A percentile compares a stretch with the other conserved stretches of the same genome.
Conservation (phyloP, 345 rosid genomes). For the Orychophragmus violaceus region DNA sequence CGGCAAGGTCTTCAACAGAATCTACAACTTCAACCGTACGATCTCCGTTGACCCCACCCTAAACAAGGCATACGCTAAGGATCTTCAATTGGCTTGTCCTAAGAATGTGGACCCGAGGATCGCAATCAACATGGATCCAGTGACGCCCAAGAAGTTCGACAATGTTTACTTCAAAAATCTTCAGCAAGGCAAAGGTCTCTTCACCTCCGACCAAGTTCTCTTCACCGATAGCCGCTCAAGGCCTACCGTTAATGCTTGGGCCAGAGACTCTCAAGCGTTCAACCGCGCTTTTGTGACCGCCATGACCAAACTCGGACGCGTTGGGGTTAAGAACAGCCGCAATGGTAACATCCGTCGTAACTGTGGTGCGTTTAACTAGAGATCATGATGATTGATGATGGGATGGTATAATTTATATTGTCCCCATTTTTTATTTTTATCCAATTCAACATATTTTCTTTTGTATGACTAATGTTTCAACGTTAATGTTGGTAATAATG, state of each 20-base stretch:
- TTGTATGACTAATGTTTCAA: neutral
- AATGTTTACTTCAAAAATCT: slow-evolving; percentile 62
- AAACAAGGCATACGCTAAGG: slow-evolving; percentile 42
- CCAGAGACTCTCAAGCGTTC: slow-evolving; percentile 35
- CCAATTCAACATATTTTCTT: neutral
- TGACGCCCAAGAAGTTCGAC: slow-evolving; percentile 56
- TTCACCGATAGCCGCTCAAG: slow-evolving; percentile 48
- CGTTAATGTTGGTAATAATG: neutral
- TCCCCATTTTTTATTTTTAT: neutral
- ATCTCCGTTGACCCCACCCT: slow-evolving; percentile 53
- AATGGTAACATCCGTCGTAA: slow-evolving; percentile 55
- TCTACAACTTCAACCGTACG: slow-evolving; percentile 47
- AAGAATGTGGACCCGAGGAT: slow-evolving; percentile 53
- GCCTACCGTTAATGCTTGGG: slow-evolving; percentile 55
- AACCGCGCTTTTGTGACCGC: slow-evolving; percentile 49
- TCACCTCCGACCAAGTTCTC: slow-evolving; percentile 74
- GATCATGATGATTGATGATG: neutral
- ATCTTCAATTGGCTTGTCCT: slow-evolving; percentile 61
- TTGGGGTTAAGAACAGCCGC: slow-evolving; percentile 51
- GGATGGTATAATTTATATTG: neutral
- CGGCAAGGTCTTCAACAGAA: slow-evolving; percentile 41
- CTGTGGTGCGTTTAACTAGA: slow-evolving; percentile 43
- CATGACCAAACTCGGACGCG: slow-evolving; percentile 62
- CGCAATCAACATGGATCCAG: slow-evolving; percentile 71
- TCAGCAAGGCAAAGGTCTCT: slow-evolving; percentile 56